Evolutionary conservation across 1,139 yeast species (phyloP).

Genomic region (Lodderomyces elongisporus): DNA sequence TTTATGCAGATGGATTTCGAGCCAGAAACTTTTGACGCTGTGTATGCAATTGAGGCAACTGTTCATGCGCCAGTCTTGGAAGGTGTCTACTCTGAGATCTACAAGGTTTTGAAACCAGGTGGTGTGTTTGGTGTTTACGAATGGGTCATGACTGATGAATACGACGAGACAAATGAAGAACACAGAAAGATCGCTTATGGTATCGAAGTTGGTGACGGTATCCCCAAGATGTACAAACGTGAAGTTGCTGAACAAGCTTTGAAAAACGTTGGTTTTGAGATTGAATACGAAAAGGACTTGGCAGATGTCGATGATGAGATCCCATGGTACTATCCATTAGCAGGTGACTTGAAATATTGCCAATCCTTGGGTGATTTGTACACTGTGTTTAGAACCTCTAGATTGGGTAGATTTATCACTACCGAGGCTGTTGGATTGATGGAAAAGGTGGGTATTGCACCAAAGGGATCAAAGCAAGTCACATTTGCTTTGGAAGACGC

Average conservation of each 20-base stretch:
- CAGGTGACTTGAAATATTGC: slow-evolving; percentile 88
- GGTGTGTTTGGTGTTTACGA: slow-evolving; percentile 97
- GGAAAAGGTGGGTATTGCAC: slow-evolving; percentile 85
- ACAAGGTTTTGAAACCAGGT: slow-evolving; percentile 94
- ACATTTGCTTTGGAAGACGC: slow-evolving; percentile 94
- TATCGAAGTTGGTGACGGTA: slow-evolving; percentile 97
- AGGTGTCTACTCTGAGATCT: slow-evolving; percentile 94
- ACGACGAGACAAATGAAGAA: slow-evolving; percentile 80
- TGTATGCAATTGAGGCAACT: slow-evolving; percentile 97
- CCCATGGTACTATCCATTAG: slow-evolving; percentile 97
- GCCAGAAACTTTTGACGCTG: slow-evolving; percentile 87
- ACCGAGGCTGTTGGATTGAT: slow-evolving; percentile 72
- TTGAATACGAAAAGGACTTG: slow-evolving; percentile 70
- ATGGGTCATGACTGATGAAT: slow-evolving; percentile 97
- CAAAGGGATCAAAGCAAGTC: slow-evolving; percentile 88
- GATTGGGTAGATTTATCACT: slow-evolving; percentile 79
- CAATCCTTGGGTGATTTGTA: slow-evolving; percentile 74
- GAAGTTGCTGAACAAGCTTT: slow-evolving; percentile 87
- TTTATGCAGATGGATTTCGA: slow-evolving; percentile 99
- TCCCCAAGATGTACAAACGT: slow-evolving; percentile 89
- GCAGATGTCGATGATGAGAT: slow-evolving; percentile 79
- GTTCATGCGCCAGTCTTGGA: slow-evolving; percentile 96
- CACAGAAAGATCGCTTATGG: slow-evolving; percentile 96
- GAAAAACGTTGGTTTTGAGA: slow-evolving; percentile 80
- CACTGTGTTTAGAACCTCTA: slow-evolving; percentile 87